Evolutionary conservation across 139 green algal genomes (phyloP).

Genomic region (Deuterostichococcus epilithicus): DNA sequence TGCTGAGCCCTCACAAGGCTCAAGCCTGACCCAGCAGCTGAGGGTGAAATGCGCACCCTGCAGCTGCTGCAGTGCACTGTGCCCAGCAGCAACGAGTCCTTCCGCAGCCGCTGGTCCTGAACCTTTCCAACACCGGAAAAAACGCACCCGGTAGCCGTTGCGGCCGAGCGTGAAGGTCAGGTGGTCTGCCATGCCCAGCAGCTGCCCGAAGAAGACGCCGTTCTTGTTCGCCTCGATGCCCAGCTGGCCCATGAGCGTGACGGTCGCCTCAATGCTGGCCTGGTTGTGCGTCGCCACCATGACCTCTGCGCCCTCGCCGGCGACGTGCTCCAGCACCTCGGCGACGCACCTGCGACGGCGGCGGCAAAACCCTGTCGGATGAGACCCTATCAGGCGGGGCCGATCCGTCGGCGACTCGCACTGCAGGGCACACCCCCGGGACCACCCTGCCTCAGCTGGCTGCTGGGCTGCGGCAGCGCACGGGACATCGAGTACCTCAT

Average conservation of each 20-base stretch:
- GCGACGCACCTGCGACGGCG: constrained; percentile 31
- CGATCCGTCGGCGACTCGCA: no score
- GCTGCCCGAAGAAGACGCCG: constrained; percentile 83
- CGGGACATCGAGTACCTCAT: no score
- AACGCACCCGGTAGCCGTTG: constrained; percentile 42
- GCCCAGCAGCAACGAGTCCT: neutral
- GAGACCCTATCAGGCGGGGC: no score
- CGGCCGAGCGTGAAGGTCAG: constrained; percentile 63
- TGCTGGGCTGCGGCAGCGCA: no score
- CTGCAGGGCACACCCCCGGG: no score
- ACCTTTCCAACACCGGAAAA: neutral
- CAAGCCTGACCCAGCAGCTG: no score
- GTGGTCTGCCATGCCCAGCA: constrained; percentile 91
- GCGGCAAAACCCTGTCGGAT: no score
- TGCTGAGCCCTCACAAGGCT: no score
- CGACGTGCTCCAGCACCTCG: constrained; percentile 32
- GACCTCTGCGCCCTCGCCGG: constrained; percentile 44
- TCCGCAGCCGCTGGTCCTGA: no score
- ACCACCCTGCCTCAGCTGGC: no score
- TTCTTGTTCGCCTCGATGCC: constrained; percentile 37
- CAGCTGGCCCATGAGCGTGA: constrained; percentile 54
- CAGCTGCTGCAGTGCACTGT: constrained; percentile 8
- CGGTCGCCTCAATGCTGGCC: constrained; percentile 49
- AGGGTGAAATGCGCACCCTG: constrained; percentile 1
- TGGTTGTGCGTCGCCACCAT: constrained; percentile 78